Evolutionary conservation across 2,329 filamentous ascomycete species (phyloP), one percentile per base, ranked within the genome.

Genomic region (Ceratocystis variospora): DNA sequence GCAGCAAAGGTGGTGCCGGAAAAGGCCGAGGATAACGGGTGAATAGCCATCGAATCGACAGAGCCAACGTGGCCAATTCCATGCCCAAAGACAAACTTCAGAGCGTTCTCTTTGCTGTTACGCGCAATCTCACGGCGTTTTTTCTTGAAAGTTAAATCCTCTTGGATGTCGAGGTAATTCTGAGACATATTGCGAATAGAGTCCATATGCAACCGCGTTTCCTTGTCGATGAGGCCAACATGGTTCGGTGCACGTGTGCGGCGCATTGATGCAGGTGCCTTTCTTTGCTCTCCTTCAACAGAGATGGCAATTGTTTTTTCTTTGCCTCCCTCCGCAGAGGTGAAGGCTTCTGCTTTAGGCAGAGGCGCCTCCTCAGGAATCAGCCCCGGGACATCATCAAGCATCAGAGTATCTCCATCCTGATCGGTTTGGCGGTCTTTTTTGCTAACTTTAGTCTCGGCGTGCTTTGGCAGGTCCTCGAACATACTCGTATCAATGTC

Each of bases 81-180:
- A 65, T 74, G 71, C n/a, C 67, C 69, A 45, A 74, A 74, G 25
- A 77, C 63, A 28, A 75, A 67, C 1, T 67, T 68, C 6, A 68
- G 48, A 7, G 76, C 76, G 53, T 74, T 65, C 73, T 75, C 67
- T 72, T 78, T n/a, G 79, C 76, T 69, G 78, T 76, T 2, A 73
- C 70, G 10, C 67, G 61, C 0, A 74, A 74, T 44, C 72, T 71
- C 57, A 22, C 66, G 67, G 2, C 55, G 71, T 65, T 66, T 68
- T 64, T 74, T 74, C 65, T 68, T 72, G 48, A 69, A 69, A 19
- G 70, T 73, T 2, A 66, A 25, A 12, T 61, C 28, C 33, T 74
- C 70, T 83, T 89, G 91, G 69, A 85, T 87, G 10, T 73, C 69
- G 6, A 77, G 68, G 66, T 83, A 83, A 50, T 79, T 71, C 0